phyloP scores from a whole-genome alignment of 2,329 filamentous ascomycete genomes.

The Dactylella cylindrospora region DNA sequence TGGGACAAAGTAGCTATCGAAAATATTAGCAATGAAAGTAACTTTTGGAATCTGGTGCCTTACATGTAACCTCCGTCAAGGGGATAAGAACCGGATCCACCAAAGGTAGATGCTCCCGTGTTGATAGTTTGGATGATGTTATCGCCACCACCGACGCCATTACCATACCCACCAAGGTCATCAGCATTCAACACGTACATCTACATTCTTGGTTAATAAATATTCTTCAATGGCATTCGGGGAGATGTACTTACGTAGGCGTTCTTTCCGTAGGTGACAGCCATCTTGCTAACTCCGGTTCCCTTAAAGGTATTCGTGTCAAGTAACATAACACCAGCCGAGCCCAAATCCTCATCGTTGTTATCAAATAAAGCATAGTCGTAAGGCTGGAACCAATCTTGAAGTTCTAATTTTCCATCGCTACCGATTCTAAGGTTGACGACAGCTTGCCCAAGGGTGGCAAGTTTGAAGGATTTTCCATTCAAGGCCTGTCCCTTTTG shows the following conservation, averaged over 20 bases:
- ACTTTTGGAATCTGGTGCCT: conserved; percentile 52
- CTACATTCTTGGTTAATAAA: conserved; percentile 52
- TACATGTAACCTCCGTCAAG: conserved; percentile 58
- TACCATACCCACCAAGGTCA: conserved; percentile 50
- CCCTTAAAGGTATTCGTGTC: conserved; percentile 53
- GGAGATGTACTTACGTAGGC: conserved; percentile 55
- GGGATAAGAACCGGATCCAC: conserved; percentile 57
- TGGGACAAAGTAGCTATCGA: conserved; percentile 31
- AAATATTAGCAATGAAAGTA: background rate
- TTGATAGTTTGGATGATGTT: conserved; percentile 56
- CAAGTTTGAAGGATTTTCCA: conserved; percentile 47
- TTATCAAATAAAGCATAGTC: conserved; percentile 50
- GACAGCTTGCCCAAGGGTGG: conserved; percentile 49
- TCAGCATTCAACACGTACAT: conserved; percentile 50
- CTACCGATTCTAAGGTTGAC: conserved; percentile 51
- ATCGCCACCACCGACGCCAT: conserved; percentile 51
- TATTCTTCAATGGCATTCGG: conserved; percentile 56
- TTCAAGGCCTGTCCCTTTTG: conserved; percentile 32
- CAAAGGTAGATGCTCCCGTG: conserved; percentile 56
- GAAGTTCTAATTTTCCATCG: conserved; percentile 55
- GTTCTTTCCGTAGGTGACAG: conserved; percentile 54
- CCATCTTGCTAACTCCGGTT: conserved; percentile 41
- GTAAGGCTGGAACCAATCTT: conserved; percentile 61
- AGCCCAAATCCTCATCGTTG: conserved; percentile 55
- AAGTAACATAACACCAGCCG: conserved; percentile 54